Conservation (phyloP, 2,329 filamentous ascomycete genomes). For the Lachnellula willkommii region DNA sequence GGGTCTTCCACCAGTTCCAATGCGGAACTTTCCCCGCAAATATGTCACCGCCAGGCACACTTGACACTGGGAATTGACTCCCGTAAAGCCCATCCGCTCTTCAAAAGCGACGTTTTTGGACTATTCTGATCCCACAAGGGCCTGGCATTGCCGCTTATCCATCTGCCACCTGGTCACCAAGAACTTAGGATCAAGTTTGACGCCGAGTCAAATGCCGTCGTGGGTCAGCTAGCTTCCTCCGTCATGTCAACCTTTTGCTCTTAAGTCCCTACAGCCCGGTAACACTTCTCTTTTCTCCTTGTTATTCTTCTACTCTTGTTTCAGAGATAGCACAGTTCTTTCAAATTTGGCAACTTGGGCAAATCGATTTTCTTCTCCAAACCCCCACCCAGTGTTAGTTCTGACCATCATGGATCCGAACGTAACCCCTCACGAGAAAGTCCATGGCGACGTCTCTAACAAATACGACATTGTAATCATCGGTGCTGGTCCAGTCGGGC, state of each 20-base stretch:
- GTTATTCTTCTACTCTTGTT: not conserved
- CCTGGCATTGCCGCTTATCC: conserved; percentile 5
- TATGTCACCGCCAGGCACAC: conserved; percentile 1
- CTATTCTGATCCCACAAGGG: not conserved
- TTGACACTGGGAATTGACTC: not conserved
- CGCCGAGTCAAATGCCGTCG: conserved; percentile 21
- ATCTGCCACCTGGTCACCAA: conserved; percentile 9
- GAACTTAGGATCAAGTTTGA: not conserved
- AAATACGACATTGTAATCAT: conserved; percentile 71
- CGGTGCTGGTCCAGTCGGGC: conserved; percentile 81
- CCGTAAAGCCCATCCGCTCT: conserved; percentile 12
- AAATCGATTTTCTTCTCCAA: not conserved
- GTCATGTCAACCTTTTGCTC: not conserved
- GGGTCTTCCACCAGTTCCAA: not conserved
- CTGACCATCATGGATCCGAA: not conserved
- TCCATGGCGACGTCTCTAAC: conserved; percentile 5
- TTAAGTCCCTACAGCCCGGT: not conserved
- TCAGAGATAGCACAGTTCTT: not conserved
- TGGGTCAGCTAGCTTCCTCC: conserved; percentile 12
- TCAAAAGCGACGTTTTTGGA: conserved; percentile 2
- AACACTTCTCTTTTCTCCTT: not conserved
- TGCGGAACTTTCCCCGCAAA: conserved; percentile 12
- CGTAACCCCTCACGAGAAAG: not conserved
- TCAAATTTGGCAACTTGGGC: not conserved
- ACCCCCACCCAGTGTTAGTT: not conserved